Percentiles rank a stretch among this genome's conserved stretches.
Conservation (phyloP, 768 basidiomycete genomes). For the Amanita jacksonii region DNA sequence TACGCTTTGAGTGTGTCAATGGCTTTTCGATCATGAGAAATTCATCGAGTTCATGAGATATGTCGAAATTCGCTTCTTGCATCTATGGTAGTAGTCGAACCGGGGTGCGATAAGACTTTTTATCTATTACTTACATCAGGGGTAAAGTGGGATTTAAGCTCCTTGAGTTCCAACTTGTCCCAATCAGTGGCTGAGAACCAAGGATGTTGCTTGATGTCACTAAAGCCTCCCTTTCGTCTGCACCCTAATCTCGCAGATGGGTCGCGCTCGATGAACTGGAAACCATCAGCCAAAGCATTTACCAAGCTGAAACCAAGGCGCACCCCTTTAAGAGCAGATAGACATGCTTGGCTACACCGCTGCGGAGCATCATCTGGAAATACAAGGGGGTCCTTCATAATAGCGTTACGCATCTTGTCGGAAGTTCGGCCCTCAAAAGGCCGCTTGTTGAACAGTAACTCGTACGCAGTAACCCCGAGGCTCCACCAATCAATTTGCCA, state of each 20-base stretch:
- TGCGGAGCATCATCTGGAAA: conserved; percentile 63
- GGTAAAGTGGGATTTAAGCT: conserved; percentile 71
- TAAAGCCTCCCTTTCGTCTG: conserved; percentile 53
- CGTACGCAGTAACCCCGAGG: conserved; percentile 82
- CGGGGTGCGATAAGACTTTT: not conserved
- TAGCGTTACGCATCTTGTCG: conserved; percentile 82
- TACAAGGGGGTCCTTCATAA: conserved; percentile 66
- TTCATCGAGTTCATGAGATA: conserved; percentile 95
- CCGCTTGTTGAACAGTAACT: conserved; percentile 73
- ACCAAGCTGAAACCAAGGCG: conserved; percentile 18
- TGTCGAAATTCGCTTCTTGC: conserved; percentile 97
- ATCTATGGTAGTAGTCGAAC: conserved; percentile 37
- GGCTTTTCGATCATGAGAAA: conserved; percentile 97
- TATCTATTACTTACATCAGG: conserved; percentile 66
- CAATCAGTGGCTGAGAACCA: conserved; percentile 86
- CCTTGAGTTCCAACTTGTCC: conserved; percentile 64
- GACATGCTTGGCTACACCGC: conserved; percentile 57
- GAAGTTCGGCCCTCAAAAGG: conserved; percentile 89
- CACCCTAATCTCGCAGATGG: conserved; percentile 75
- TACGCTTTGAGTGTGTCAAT: conserved; percentile 89
- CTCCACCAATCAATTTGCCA: conserved; percentile 97
- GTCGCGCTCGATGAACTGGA: conserved; percentile 82
- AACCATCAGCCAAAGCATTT: conserved; percentile 13
- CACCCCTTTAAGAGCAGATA: conserved; percentile 60
- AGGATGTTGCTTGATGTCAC: conserved; percentile 70